Base-by-base conservation (phyloP, 2,329 filamentous ascomycete genomes). In the Calonectria pseudoturangicola region DNA sequence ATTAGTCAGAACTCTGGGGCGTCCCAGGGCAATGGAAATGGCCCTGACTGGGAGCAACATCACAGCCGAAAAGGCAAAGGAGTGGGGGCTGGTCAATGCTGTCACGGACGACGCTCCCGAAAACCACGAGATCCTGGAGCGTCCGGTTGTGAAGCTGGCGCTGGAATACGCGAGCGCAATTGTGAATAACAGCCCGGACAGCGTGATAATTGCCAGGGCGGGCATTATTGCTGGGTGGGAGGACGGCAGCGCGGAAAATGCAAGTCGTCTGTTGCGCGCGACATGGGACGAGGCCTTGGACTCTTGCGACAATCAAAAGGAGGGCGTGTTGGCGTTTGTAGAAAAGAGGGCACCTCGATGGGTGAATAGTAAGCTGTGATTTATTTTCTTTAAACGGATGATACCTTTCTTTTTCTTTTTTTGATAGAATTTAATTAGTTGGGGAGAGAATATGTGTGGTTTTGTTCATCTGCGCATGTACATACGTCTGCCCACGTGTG, bases 181-280 rank as follows among this genome's bases (percentile, higher is more conserved):
- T 75, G 89, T 88, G n/a, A 88, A 79, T 70, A 92, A 93, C 81
- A 93, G 92, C 75, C 93, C 93, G 0, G 93, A 95, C 82, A 88
- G 92, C 45, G 90, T 95, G 33, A 90, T 95, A 76, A 92, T 94
- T 18, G 92, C 87, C 71, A 87, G 93, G 9, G 92, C 92, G 79
- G 93, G 93, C 0, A 80, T 95, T 64, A 91, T 92, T 82, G 82
- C 93, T 73, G 93, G 92, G 0, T 95, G 92, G 92, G 93, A 94
- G 79, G 3, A 83, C 91, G 28, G 90, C 90, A 30, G 92, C 90
- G 2, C 91, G 91, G 82, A 88, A 4, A 93, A 90, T 48, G 87
- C 86, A 62, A 79, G 89, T 73, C 81, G 93, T 58, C 84, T 87
- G 43, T 87, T 90, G 68, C 87, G 87, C 41, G 76, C 79, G 65